Evolutionary conservation across 371 early-diverging fungal species (phyloP).

Genomic region (Mucor mucedo): DNA sequence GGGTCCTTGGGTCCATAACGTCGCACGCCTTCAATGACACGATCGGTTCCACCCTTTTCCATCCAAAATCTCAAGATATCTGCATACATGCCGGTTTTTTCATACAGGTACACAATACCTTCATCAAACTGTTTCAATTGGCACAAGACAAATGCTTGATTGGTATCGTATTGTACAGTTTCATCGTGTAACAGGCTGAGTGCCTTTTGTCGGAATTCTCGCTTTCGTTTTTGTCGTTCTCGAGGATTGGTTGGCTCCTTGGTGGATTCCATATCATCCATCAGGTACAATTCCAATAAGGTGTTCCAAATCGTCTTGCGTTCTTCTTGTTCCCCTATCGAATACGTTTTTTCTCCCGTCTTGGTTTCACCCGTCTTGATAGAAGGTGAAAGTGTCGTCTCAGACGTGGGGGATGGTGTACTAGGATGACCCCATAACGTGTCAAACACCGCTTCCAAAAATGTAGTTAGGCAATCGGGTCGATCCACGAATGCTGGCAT

Average conservation of each 20-base stretch:
- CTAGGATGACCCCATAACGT: slow-evolving; percentile 52
- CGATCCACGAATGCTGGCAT: slow-evolving; percentile 79
- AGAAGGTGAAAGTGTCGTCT: neutral
- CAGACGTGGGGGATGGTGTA: slow-evolving; percentile 1
- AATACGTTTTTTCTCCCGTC: slow-evolving; percentile 9
- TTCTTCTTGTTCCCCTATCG: slow-evolving; percentile 58
- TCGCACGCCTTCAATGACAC: slow-evolving; percentile 76
- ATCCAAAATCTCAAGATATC: slow-evolving; percentile 85
- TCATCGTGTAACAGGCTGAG: slow-evolving; percentile 48
- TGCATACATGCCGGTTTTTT: slow-evolving; percentile 79
- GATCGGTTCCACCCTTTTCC: slow-evolving; percentile 74
- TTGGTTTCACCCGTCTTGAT: neutral
- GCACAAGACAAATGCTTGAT: slow-evolving; percentile 91
- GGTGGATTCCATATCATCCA: slow-evolving; percentile 36
- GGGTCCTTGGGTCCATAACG: slow-evolving; percentile 86
- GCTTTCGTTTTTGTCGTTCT: slow-evolving; percentile 35
- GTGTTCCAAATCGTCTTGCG: slow-evolving; percentile 85
- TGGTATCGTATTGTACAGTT: slow-evolving; percentile 78
- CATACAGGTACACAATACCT: slow-evolving; percentile 86
- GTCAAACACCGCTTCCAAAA: slow-evolving; percentile 74
- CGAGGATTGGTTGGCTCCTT: slow-evolving; percentile 19
- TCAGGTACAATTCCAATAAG: slow-evolving; percentile 88
- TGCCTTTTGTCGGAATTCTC: slow-evolving; percentile 47
- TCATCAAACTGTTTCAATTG: slow-evolving; percentile 80
- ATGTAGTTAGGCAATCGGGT: slow-evolving; percentile 72